Evolutionary conservation across 768 basidiomycete species (phyloP).

Genomic region (Gymnopilus dilepis): DNA sequence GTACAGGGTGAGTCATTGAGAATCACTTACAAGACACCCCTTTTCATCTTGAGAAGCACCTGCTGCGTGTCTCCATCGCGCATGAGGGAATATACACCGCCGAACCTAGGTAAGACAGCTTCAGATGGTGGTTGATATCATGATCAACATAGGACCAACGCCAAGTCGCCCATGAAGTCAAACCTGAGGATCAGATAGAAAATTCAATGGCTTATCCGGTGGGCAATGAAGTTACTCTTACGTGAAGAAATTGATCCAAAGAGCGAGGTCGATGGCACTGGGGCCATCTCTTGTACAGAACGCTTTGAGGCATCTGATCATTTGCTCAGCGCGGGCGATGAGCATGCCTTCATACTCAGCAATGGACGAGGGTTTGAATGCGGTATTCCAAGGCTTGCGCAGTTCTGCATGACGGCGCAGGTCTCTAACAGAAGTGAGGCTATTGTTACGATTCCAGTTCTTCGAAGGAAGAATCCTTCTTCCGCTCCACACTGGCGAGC

Average conservation of each 20-base stretch:
- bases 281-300: constrained; percentile 15
- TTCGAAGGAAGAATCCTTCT: constrained; percentile 25
- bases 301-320: constrained; percentile 24
- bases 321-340: constrained; percentile 27
- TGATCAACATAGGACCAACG: constrained; percentile 28
- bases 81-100: constrained; percentile 36
- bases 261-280: constrained; percentile 34
- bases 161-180: constrained; percentile 46
- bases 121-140: not conserved
- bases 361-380: constrained; percentile 39
- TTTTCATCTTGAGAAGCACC: constrained; percentile 18
- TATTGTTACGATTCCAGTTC: constrained; percentile 21
- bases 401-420: constrained; percentile 40
- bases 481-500: constrained; percentile 33
- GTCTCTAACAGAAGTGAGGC: constrained; percentile 37
- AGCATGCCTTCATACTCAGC: constrained; percentile 32
- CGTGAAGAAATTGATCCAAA: constrained; percentile 45
- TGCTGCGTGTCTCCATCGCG: constrained; percentile 32
- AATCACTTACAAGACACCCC: constrained; percentile 27
- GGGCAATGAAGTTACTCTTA: constrained; percentile 25
- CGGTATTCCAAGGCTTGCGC: constrained; percentile 45
- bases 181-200: constrained; percentile 29
- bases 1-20: not conserved
- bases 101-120: constrained; percentile 30
- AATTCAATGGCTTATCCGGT: not conserved